These are phyloP conservation scores for Coemansia biformis DNA, from an alignment of 192 early-diverging fungal species.

Conservation along the genomic window DNA sequence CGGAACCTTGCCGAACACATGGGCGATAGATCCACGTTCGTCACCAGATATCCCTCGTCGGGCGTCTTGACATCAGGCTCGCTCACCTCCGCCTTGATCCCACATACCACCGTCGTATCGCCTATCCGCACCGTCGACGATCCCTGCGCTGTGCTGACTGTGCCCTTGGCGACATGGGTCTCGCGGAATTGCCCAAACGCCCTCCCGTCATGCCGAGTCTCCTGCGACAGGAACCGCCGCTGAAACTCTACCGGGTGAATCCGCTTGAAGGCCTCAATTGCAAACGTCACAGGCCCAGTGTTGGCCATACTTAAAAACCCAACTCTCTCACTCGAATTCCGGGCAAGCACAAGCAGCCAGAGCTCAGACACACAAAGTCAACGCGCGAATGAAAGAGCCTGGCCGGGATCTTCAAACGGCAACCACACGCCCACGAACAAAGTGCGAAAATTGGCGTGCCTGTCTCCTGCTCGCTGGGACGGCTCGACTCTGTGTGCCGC, in stretches of 20 bases:
- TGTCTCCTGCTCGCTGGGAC: no score
- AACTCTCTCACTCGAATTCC: no score
- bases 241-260: conserved; percentile 86
- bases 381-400: no score
- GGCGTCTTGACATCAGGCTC: conserved; percentile 68
- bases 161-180: conserved; percentile 53
- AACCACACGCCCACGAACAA: no score
- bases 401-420: no score
- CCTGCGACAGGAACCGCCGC: conserved; percentile 72
- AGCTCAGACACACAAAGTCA: no score
- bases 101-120: conserved; percentile 85
- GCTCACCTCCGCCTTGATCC: conserved; percentile 90
- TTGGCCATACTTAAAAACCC: no score
- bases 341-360: no score
- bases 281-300: conserved; percentile 41
- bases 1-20: conserved; percentile 80
- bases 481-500: no score
- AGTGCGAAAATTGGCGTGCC: no score
- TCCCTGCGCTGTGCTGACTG: conserved; percentile 75
- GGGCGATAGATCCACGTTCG: conserved; percentile 89
- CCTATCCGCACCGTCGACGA: conserved; percentile 85
- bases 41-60: conserved; percentile 78
- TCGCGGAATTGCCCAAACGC: conserved; percentile 62
- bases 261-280: conserved; percentile 73
- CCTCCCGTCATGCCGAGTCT: conserved; percentile 79